Base-by-base conservation (phyloP, 2,329 filamentous ascomycete species). In the Hypocrella siamensis region DNA sequence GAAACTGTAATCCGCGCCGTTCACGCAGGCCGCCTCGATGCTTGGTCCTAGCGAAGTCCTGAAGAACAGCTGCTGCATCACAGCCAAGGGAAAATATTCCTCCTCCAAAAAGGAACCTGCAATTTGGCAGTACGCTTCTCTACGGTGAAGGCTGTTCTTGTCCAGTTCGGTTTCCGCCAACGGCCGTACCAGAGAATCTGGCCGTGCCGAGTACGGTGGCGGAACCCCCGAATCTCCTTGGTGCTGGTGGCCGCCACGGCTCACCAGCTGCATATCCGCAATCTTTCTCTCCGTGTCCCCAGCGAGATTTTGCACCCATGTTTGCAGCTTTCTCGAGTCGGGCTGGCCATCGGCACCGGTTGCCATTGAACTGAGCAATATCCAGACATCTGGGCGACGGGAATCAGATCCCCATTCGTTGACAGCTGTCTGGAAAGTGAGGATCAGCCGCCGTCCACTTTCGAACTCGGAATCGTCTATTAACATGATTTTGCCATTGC, bases 21-120 rank as follows among this genome's bases (percentile, higher is more conserved):
- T 34, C 1, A 42, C 35, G 24, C 45, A 42, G 17, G 54, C 43
- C 11, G 46, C 41, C 17, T 47, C 46, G 9, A 42, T 35, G 30
- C 54, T 46, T 2, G 49, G 52, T 4, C 57, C 57, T 45, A 64
- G 58, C 2, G 51, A 46, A 0, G 62, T 64, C 38, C 63, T 53
- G 31, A 70, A 67, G 41, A 65, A 66, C 4, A 70, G 50, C 33
- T 62, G 59, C 45, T 70, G 66, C 58, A 69, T 69, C 3, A 65
- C 58, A 1, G 65, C 63, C 8, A 70, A 52, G 8, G 59, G 57
- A 38, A 66, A 69, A 19, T 40, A 41, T 37, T 46, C 48, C 30
- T 51, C 49, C n/a, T n/a, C n/a, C n/a, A n/a, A n/a, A n/a, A n/a
- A n/a, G n/a, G n/a, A n/a, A n/a, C n/a, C n/a, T n/a, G n/a, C n/a